phyloP scores from a whole-genome alignment of 192 early-diverging fungal species.

The Helicostylum pulchrum region DNA sequence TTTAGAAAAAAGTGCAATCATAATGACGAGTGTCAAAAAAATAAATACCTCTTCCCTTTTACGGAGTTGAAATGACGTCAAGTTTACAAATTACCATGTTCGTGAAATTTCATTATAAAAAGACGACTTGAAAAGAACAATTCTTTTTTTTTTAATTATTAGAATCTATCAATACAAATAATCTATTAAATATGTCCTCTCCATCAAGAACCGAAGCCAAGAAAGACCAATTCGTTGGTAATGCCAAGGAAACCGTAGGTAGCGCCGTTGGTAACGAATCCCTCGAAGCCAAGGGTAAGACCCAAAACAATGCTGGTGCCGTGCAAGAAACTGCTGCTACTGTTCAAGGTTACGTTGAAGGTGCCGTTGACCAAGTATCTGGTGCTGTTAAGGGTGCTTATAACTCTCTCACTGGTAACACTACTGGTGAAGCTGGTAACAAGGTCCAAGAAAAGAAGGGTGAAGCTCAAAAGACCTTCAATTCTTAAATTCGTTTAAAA shows the following conservation, averaged over 20 bases:
- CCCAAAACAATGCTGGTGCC: conserved; percentile 26
- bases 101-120: not conserved
- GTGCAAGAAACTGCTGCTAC: conserved; percentile 18
- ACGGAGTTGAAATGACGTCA: no score
- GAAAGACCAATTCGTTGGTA: conserved; percentile 30
- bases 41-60: no score
- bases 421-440: conserved; percentile 5
- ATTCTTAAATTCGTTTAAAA: conserved; percentile 7
- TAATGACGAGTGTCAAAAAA: no score
- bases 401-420: conserved; percentile 11
- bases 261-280: conserved; percentile 26
- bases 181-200: conserved; percentile 16
- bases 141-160: not conserved
- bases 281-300: conserved; percentile 30
- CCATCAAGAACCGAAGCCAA: conserved; percentile 23
- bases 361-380: conserved; percentile 24
- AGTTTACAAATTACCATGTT: no score
- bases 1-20: no score
- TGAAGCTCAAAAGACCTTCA: conserved; percentile 12
- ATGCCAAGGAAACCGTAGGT: conserved; percentile 37
- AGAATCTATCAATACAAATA: not conserved
- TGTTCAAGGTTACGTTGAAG: conserved; percentile 24
- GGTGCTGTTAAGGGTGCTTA: conserved; percentile 30
- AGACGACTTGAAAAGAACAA: not conserved
- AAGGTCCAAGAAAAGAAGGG: conserved; percentile 17